A percentile compares a stretch with the other conserved stretches of the same genome.
Evolutionary conservation across 2,329 filamentous ascomycete species (phyloP).

Genomic region (Aspergillus versicolor): DNA sequence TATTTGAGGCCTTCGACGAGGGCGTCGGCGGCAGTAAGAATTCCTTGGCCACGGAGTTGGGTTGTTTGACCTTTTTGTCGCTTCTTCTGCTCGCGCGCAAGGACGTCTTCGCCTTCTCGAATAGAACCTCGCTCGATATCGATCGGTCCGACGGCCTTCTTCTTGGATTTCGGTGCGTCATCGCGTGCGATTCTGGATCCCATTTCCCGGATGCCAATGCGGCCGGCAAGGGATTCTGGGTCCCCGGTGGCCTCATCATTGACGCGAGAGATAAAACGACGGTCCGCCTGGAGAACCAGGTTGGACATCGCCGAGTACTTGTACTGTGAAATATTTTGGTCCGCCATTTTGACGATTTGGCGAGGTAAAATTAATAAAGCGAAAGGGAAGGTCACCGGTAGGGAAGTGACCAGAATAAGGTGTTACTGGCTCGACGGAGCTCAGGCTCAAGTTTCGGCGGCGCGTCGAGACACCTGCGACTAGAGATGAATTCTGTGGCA

Average conservation of each 20-base stretch:
- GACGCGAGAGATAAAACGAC: constrained; percentile 87
- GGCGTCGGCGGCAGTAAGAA: constrained; percentile 80
- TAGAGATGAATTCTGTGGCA: constrained; percentile 25
- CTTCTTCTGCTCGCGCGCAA: constrained; percentile 82
- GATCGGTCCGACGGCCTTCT: constrained; percentile 62
- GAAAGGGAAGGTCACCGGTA: constrained; percentile 20
- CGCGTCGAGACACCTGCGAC: constrained; percentile 32
- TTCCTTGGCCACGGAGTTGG: constrained; percentile 70
- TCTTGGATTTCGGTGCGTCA: constrained; percentile 76
- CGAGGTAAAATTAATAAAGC: constrained; percentile 9
- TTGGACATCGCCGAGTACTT: constrained; percentile 99
- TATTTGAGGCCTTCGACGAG: constrained; percentile 90
- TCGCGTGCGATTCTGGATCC: constrained; percentile 80
- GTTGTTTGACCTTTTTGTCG: constrained; percentile 72
- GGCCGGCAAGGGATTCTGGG: constrained; percentile 92
- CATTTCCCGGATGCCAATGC: constrained; percentile 94
- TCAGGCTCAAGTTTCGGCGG: constrained; percentile 32
- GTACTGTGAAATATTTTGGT: constrained; percentile 82
- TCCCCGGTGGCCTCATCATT: constrained; percentile 95
- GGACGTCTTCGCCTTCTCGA: constrained; percentile 77
- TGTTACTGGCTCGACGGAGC: constrained; percentile 32
- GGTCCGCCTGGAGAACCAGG: constrained; percentile 99
- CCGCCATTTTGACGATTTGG: constrained; percentile 61
- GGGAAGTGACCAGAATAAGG: constrained; percentile 26
- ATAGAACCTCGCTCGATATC: constrained; percentile 73